Evolutionary conservation across 176 grass and related monocot species (phyloP).

Genomic region (Oryza coarctata): DNA sequence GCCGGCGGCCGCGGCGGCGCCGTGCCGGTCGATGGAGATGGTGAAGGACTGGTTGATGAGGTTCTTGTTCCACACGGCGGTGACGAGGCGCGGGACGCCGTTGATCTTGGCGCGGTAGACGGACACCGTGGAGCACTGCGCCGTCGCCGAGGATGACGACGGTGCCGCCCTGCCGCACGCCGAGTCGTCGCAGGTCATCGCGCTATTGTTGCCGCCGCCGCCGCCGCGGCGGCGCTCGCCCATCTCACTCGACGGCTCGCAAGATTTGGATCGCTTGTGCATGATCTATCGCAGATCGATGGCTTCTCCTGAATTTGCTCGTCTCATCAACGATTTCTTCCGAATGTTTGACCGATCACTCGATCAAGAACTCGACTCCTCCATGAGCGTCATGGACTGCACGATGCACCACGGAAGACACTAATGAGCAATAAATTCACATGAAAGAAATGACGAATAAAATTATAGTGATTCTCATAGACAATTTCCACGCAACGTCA

Average conservation of each 20-base stretch:
- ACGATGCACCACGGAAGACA: not conserved
- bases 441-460: not conserved
- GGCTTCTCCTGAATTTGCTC: not conserved
- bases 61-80: conserved; percentile 74
- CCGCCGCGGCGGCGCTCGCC: not conserved
- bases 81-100: conserved; percentile 52
- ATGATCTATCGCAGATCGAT: not conserved
- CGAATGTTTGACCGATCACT: conserved; percentile 12
- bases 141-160: conserved; percentile 11
- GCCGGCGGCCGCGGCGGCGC: not conserved
- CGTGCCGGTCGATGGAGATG: conserved; percentile 54
- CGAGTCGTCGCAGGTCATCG: conserved; percentile 51
- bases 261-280: conserved; percentile 52
- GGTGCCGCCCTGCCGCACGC: conserved; percentile 25
- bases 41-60: conserved; percentile 93
- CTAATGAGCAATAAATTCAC: not conserved
- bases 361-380: conserved; percentile 16
- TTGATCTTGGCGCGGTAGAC: conserved; percentile 59
- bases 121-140: conserved; percentile 71
- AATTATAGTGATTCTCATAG: not conserved
- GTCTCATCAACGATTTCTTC: conserved; percentile 16
- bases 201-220: conserved; percentile 2
- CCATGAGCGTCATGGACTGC: conserved; percentile 43
- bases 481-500: not conserved
- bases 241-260: conserved; percentile 37